Percentiles rank a stretch among this genome's conserved stretches.
phyloP scores from a whole-genome alignment of 2,329 filamentous ascomycete genomes.

The Alternaria conjuncta region DNA sequence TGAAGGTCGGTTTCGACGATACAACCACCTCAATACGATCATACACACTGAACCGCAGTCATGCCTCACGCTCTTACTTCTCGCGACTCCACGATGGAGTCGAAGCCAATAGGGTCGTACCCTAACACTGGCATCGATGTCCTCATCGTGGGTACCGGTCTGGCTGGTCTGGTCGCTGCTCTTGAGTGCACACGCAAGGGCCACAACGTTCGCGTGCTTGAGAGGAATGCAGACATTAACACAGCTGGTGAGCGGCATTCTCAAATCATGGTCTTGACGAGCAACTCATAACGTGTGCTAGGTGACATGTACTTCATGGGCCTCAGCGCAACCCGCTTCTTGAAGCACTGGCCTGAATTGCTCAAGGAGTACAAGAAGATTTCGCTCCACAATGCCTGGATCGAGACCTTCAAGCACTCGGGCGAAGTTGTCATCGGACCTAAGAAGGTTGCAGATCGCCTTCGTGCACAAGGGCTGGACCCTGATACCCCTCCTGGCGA shows the following conservation, averaged over 20 bases:
- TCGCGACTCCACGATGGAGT: slow-evolving; percentile 55
- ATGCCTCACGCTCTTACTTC: slow-evolving; percentile 54
- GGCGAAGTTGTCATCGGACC: slow-evolving; percentile 58
- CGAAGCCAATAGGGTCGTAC: slow-evolving; percentile 61
- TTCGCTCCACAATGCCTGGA: slow-evolving; percentile 62
- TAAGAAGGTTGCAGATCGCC: slow-evolving; percentile 58
- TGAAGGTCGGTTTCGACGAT: slow-evolving; percentile 9
- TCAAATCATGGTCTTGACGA: neutral
- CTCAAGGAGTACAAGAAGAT: slow-evolving; percentile 59
- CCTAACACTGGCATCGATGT: slow-evolving; percentile 51
- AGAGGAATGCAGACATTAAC: slow-evolving; percentile 58
- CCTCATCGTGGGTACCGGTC: slow-evolving; percentile 49
- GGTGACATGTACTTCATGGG: slow-evolving; percentile 69
- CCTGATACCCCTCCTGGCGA: slow-evolving; percentile 60
- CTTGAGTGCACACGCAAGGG: slow-evolving; percentile 51
- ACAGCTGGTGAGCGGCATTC: slow-evolving; percentile 54
- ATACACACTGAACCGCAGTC: slow-evolving; percentile 9
- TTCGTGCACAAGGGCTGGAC: slow-evolving; percentile 54
- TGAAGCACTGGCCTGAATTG: slow-evolving; percentile 63
- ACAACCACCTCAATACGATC: slow-evolving; percentile 5
- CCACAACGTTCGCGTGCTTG: slow-evolving; percentile 49
- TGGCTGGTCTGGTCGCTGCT: slow-evolving; percentile 48
- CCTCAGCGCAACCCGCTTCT: slow-evolving; percentile 61
- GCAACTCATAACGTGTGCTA: slow-evolving; percentile 27
- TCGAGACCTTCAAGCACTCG: slow-evolving; percentile 62